Conservation (phyloP, 805 yeast genomes). For the Lipomyces starkeyi region DNA sequence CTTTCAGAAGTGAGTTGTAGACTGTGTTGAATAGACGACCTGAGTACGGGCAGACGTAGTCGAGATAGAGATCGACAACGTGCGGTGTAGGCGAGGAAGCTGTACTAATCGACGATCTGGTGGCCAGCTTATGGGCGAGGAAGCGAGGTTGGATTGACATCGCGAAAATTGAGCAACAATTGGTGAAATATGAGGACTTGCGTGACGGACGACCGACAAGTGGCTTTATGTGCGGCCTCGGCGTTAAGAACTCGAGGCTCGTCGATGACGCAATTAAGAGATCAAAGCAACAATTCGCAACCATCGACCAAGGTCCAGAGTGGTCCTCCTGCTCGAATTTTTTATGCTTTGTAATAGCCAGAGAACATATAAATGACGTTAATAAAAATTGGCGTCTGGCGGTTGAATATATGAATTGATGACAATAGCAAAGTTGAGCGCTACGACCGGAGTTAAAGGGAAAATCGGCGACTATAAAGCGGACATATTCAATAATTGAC, state of each 20-base stretch:
- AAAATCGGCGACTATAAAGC: neutral
- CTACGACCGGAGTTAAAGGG: neutral
- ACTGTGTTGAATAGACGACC: conserved; percentile 67
- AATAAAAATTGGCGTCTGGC: neutral
- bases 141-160: conserved; percentile 39
- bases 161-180: neutral
- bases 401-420: too few species aligned
- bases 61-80: conserved; percentile 68
- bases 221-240: neutral
- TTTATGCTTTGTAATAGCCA: neutral
- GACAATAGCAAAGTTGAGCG: neutral
- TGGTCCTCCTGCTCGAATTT: neutral
- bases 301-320: neutral
- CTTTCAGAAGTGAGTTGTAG: conserved; percentile 59
- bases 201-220: neutral
- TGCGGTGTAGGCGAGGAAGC: conserved; percentile 37
- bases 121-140: conserved; percentile 29
- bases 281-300: neutral
- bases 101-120: conserved; percentile 16
- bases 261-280: neutral
- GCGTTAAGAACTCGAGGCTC: neutral
- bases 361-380: neutral
- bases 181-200: neutral
- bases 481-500: neutral
- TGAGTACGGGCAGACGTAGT: conserved; percentile 79